A percentile compares a stretch with the other conserved stretches of the same genome.
phyloP scores from a whole-genome alignment of 441 rosid genomes.

The Gossypium schwendimanii region DNA sequence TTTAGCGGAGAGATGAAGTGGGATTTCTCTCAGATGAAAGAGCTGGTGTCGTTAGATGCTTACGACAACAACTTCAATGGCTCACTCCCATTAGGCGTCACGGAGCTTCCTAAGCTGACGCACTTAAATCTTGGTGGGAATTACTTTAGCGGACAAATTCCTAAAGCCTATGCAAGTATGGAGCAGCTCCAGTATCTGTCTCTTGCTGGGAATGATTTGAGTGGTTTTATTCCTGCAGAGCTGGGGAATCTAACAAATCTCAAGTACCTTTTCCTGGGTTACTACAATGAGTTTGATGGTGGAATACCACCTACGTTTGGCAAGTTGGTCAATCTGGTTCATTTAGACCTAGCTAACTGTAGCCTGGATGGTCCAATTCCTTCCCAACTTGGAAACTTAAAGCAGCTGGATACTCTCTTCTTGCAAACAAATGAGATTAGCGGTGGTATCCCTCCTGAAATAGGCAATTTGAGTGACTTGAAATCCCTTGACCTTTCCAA shows the following conservation, averaged over 20 bases:
- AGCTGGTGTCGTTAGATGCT: constrained; percentile 49
- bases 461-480: constrained; percentile 62
- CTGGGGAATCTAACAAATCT: constrained; percentile 62
- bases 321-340: constrained; percentile 25
- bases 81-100: constrained; percentile 52
- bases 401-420: constrained; percentile 57
- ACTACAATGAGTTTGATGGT: constrained; percentile 59
- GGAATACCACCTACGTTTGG: constrained; percentile 67
- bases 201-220: constrained; percentile 28
- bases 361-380: constrained; percentile 60
- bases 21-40: constrained; percentile 40
- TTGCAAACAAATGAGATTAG: constrained; percentile 63
- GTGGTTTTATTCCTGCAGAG: constrained; percentile 46
- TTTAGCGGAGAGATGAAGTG: constrained; percentile 49
- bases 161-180: constrained; percentile 39
- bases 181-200: constrained; percentile 26
- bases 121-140: constrained; percentile 57
- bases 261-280: constrained; percentile 58
- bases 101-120: constrained; percentile 35
- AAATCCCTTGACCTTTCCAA: constrained; percentile 69
- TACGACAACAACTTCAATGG: constrained; percentile 75
- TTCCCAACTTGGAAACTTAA: constrained; percentile 50
- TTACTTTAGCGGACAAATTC: constrained; percentile 43
- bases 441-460: constrained; percentile 46
- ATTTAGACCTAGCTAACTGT: constrained; percentile 27